phyloP scores from a whole-genome alignment of 164 flowering plant species.

The Tinospora cordifolia region DNA sequence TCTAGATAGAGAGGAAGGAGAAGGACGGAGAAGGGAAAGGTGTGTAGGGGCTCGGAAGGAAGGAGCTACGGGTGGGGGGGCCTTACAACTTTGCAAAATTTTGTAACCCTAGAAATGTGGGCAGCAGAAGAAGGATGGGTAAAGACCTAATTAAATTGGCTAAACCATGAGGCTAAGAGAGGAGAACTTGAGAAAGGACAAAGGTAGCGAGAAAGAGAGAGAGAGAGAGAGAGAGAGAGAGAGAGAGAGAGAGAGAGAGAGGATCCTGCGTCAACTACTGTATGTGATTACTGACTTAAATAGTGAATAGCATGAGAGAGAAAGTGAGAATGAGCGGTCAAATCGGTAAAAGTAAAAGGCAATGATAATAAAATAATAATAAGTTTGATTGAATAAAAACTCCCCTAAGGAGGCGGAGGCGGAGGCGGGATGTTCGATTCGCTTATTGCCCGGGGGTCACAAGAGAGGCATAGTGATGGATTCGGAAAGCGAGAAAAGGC shows the following conservation, averaged over 20 bases:
- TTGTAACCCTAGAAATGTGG: conserved; percentile 23
- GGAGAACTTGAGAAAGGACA: conserved; percentile 30
- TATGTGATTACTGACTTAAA: conserved; percentile 27
- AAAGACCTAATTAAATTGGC: conserved; percentile 22
- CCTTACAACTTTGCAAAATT: conserved; percentile 3
- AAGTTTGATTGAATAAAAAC: conserved; percentile 3
- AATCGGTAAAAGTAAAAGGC: conserved; percentile 30
- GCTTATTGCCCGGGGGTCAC: conserved; percentile 32
- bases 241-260: neutral
- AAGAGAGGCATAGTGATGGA: conserved; percentile 16
- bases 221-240: neutral
- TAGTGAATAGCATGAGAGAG: conserved; percentile 18
- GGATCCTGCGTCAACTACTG: conserved; percentile 14
- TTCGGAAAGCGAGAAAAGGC: conserved; percentile 29
- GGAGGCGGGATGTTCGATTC: conserved; percentile 8
- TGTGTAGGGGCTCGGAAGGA: no score
- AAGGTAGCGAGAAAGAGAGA: conserved; percentile 18
- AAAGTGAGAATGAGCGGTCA: conserved; percentile 30
- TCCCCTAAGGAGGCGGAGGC: conserved; percentile 31
- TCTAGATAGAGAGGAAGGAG: neutral
- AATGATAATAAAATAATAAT: neutral
- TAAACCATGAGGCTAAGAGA: conserved; percentile 16
- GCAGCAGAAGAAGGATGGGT: conserved; percentile 6
- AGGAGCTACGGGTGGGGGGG: neutral
- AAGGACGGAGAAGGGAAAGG: neutral